Percentiles rank a stretch among this genome's conserved stretches.
Conservation (phyloP, 2,329 filamentous ascomycete species). For the Aphanoascus verrucosus region DNA sequence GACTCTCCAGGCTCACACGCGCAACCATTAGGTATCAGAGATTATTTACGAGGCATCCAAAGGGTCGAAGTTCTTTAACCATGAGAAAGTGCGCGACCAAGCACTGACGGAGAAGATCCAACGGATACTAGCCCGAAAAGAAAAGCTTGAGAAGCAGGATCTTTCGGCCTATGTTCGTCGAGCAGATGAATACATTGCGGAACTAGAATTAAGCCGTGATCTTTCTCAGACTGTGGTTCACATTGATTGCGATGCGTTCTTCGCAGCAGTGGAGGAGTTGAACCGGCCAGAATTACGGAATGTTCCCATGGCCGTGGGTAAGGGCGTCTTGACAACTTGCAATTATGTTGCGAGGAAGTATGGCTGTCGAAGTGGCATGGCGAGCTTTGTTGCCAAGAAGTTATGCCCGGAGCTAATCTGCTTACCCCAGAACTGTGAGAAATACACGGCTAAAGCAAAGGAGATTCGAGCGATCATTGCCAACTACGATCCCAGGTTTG, state of each 20-base stretch:
- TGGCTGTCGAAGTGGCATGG: slow-evolving; percentile 90
- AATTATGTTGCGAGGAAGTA: slow-evolving; percentile 88
- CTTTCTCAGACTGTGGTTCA: slow-evolving; percentile 79
- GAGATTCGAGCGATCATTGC: slow-evolving; percentile 74
- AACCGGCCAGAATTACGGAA: slow-evolving; percentile 74
- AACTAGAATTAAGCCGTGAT: slow-evolving; percentile 69
- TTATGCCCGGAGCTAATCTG: slow-evolving; percentile 78
- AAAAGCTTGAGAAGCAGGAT: slow-evolving; percentile 63
- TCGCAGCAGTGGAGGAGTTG: slow-evolving; percentile 81
- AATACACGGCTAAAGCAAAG: slow-evolving; percentile 80
- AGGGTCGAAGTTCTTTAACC: slow-evolving; percentile 90
- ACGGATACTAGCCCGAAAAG: slow-evolving; percentile 63
- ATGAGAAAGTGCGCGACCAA: slow-evolving; percentile 74
- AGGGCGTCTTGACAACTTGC: slow-evolving; percentile 57
- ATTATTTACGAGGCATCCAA: slow-evolving; percentile 96
- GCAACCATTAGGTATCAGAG: slow-evolving; percentile 61
- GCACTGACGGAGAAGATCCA: slow-evolving; percentile 77
- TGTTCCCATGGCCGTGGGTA: slow-evolving; percentile 83
- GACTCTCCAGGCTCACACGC: background rate
- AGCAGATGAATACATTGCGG: slow-evolving; percentile 69
- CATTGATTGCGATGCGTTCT: slow-evolving; percentile 95
- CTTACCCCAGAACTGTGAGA: slow-evolving; percentile 75
- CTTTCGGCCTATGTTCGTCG: slow-evolving; percentile 60
- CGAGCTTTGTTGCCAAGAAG: slow-evolving; percentile 87
- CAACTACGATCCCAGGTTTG: slow-evolving; percentile 81